Conservation (phyloP, 208 protist species). For the Lotmaria passim region DNA sequence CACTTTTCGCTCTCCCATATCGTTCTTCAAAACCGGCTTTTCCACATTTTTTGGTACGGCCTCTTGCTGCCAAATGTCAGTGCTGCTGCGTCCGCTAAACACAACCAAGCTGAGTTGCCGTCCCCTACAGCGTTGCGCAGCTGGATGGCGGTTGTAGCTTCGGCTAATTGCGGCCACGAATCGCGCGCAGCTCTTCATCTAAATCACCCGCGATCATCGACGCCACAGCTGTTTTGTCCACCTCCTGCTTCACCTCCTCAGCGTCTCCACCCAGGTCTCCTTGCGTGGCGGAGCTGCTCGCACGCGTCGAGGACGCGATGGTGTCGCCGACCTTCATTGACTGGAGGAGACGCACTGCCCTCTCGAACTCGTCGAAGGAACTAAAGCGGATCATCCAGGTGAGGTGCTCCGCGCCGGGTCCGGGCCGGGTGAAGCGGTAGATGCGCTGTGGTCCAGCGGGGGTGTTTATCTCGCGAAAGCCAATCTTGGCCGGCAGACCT, state of each 20-base stretch:
- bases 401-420: not conserved
- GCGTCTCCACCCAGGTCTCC: constrained; percentile 10
- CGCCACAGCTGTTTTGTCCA: not conserved
- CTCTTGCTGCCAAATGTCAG: no score
- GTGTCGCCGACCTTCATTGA: constrained; percentile 15
- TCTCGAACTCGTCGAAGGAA: constrained; percentile 11
- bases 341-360: constrained; percentile 9
- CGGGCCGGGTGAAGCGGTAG: constrained; percentile 15
- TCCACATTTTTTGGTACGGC: no score
- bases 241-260: constrained; percentile 21
- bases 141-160: not conserved
- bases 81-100: no score
- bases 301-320: not conserved
- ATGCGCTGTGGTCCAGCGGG: not conserved
- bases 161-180: not conserved
- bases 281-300: not conserved
- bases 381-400: constrained; percentile 28
- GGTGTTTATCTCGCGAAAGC: not conserved
- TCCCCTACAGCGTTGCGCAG: constrained; percentile 3
- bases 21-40: no score
- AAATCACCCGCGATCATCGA: constrained; percentile 14
- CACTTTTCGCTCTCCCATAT: no score
- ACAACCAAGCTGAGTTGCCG: no score
- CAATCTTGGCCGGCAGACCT: constrained; percentile 12
- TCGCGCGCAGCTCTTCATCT: constrained; percentile 8